Base-by-base conservation (phyloP, 2,329 filamentous ascomycete species). In the Pseudogymnoascus verrucosus region DNA sequence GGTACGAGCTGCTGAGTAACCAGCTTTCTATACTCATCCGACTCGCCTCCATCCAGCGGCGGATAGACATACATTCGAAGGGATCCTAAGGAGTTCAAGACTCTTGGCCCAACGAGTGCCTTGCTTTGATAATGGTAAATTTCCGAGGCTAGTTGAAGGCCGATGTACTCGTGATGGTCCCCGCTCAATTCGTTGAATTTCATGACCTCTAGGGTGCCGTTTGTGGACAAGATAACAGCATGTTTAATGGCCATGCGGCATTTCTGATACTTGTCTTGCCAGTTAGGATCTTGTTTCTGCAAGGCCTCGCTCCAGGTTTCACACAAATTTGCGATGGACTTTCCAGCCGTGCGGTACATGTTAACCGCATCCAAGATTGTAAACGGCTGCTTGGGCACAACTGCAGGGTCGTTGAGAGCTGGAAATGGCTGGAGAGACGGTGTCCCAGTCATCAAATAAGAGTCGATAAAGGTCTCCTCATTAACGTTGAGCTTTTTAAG, bases 101-200 rank as follows among this genome's bases (percentile, higher is more conserved):
- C 81, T 59, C 90, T 86, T 23, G 91, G 82, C 28, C 90, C 86
- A 67, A 98, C 85, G 47, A 97, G 78, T 36, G 91, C 95, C 61
- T 84, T 87, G 64, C 91, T 92, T 60, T 97, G 81, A 74, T 98
- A 98, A 75, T 91, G 89, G 74, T 93, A 93, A 16, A 98, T 80
- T 76, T 99, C 95, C 42, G 92, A 87, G 0, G 95, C 92, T 4
- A 99, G 80, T 65, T 93, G 89, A 65, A 96, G 85, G n/a, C 92
- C 92, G 66, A 97, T 85, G 72, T 97, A 93, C 71, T 93, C 88
- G 72, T 96, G 90, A 68, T 95, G 88, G 73, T 98, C 93, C 54
- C 83, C 84, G 1, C 95, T 93, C 19, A 92, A 84, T 63, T 85
- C 82, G 6, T 90, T 88, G 63, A 81, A 83, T 69, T 93, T 87